Percentiles rank a stretch among this genome's conserved stretches.
These are phyloP conservation scores for Dactylis glomerata DNA, from an alignment of 176 grass and related monocot genomes.

Conservation along the genomic window DNA sequence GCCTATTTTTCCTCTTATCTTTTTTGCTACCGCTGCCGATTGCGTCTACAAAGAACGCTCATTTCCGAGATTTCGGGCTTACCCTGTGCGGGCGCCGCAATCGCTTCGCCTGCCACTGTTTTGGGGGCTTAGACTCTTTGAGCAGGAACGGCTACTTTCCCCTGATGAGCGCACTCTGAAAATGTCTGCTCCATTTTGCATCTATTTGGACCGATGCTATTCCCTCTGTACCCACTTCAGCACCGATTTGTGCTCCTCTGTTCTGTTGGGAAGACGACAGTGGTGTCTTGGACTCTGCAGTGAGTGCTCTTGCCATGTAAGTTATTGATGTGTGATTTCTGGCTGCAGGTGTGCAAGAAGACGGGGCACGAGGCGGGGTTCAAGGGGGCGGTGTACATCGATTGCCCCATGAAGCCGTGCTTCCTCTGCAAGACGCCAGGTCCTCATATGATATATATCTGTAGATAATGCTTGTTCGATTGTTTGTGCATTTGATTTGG, in stretches of 20 bases:
- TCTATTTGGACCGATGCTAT: background rate
- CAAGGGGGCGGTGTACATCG: conserved; percentile 70
- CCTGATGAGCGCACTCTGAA: background rate
- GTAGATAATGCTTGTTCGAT: background rate
- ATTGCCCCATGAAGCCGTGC: conserved; percentile 96
- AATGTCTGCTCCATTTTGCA: background rate
- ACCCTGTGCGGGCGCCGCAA: no score
- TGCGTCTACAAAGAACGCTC: background rate
- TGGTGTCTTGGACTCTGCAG: background rate
- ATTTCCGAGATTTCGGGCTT: background rate
- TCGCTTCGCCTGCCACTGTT: background rate
- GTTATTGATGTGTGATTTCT: background rate
- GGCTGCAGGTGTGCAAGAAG: conserved; percentile 74
- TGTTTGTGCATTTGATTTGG: background rate
- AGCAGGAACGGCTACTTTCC: background rate
- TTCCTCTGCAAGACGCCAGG: conserved; percentile 98
- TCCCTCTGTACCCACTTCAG: background rate
- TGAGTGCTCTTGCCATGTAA: no score
- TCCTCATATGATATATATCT: background rate
- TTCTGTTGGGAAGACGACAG: background rate
- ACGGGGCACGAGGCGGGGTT: conserved; percentile 90
- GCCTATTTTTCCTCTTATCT: background rate
- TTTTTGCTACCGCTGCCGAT: background rate
- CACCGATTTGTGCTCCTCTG: background rate
- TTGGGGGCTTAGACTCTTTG: background rate